Evolutionary conservation across 2,329 filamentous ascomycete genomes (phyloP), one percentile per base, ranked within the genome.

Genomic region (Sordariomycetes sp.): DNA sequence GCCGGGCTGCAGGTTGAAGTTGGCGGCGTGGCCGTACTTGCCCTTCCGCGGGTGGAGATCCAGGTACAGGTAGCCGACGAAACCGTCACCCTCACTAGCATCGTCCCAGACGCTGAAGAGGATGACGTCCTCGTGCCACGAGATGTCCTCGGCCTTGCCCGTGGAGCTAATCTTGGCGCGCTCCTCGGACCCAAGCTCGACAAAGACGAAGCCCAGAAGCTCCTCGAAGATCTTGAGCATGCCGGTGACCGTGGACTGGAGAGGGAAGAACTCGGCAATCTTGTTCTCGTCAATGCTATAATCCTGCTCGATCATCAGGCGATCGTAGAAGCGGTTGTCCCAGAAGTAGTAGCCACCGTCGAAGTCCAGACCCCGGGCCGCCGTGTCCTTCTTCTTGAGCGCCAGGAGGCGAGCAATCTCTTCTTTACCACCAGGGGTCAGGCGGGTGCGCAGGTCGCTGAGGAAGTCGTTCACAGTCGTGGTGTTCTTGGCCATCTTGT

Each of bases 161-260:
- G 83, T 86, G 11, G 85, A 80, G 55, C 86, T 87, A 60, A 89
- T 71, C 46, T 76, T 76, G 55, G 81, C 78, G 40, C 86, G 79
- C 62, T 90, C 88, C 60, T 86, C 82, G 3, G 80, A 76, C 54
- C 78, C 79, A 25, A 94, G 76, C 72, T 92, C 81, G 18, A 92
- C 82, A 65, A 94, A 94, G 5, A 83, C 82, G 40, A 95, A 77
- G 18, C 89, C 90, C 63, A 95, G 90, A 6, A 94, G 78, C 68
- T 89, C 79, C 71, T 94, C 88, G 62, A 94, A 94, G 65, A 93
- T 93, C 65, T 84, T 80, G 54, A 94, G 77, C 89, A 95, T 93
- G 59, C 84, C 86, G 32, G 79, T 78, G 55, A 94, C 85, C 0
- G 88, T 90, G 16, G 83, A 81, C 60, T 84, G 78, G 7, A 93